Conservation (phyloP, 202 grass and related monocot species). For the Alloteropsis angusta region DNA sequence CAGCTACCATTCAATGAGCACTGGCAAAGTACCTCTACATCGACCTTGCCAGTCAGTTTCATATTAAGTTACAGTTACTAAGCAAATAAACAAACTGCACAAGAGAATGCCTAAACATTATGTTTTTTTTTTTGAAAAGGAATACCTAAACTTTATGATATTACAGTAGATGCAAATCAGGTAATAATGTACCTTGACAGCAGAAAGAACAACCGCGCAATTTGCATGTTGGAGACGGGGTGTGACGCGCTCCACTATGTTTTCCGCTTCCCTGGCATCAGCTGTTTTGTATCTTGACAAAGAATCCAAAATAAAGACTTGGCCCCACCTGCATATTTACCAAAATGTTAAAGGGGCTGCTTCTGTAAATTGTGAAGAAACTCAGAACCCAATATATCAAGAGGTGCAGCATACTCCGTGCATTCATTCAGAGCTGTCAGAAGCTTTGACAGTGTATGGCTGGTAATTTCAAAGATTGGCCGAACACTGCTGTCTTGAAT, state of each 20-base stretch:
- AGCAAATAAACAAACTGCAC: background rate
- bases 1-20: conserved; percentile 1
- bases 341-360: conserved; percentile 5
- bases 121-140: too few relatives aligned
- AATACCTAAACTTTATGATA: background rate
- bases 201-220: conserved; percentile 97
- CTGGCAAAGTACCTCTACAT: conserved; percentile 1
- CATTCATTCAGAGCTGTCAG: conserved; percentile 98
- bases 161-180: background rate
- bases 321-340: conserved; percentile 73
- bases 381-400: conserved; percentile 14
- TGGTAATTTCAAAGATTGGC: conserved; percentile 93
- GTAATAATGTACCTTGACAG: conserved; percentile 72
- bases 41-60: background rate
- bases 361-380: background rate
- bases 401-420: conserved; percentile 73
- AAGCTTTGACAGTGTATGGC: conserved; percentile 95
- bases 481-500: conserved; percentile 73
- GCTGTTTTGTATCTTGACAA: conserved; percentile 89
- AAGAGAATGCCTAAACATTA: background rate
- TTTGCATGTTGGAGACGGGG: conserved; percentile 99
- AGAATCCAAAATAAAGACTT: conserved; percentile 99
- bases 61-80: background rate
- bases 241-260: conserved; percentile 89
- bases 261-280: conserved; percentile 92